Percentiles rank a stretch among this genome's conserved stretches.
Evolutionary conservation across 805 yeast genomes (phyloP).

Genomic region (Saccharomycopsis oosterbeekiorum): DNA sequence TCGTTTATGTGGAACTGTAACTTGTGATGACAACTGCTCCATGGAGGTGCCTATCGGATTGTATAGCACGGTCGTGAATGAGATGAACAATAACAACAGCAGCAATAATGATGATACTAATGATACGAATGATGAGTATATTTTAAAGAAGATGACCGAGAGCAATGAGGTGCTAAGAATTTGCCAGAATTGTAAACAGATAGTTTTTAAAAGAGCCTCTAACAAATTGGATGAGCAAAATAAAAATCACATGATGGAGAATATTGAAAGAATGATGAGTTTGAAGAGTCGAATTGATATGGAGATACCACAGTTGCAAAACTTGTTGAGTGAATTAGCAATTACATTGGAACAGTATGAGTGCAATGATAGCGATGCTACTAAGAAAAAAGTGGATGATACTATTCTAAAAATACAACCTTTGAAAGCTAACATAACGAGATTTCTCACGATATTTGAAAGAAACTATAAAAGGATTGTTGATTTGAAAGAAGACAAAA

Average conservation of each 20-base stretch:
- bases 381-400: background rate
- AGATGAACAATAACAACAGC: background rate
- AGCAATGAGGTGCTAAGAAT: constrained; percentile 36
- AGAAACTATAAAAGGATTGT: constrained; percentile 9
- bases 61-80: constrained; percentile 10
- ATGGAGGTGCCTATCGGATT: constrained; percentile 47
- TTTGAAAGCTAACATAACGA: background rate
- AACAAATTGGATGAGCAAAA: background rate
- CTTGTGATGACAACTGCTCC: constrained; percentile 77
- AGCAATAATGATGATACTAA: background rate
- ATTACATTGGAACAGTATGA: background rate
- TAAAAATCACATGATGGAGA: background rate
- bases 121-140: background rate
- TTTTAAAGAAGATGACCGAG: background rate
- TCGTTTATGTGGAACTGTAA: constrained; percentile 73
- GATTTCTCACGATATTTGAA: constrained; percentile 10
- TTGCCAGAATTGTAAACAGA: constrained; percentile 61
- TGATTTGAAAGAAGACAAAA: background rate
- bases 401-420: background rate
- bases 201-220: constrained; percentile 42
- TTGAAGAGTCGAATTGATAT: constrained; percentile 20
- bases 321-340: background rate
- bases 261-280: constrained; percentile 20
- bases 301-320: constrained; percentile 19
- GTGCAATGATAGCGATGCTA: background rate